Conservation (phyloP, 2,329 filamentous ascomycete genomes). For the Diaporthe humulicola region DNA sequence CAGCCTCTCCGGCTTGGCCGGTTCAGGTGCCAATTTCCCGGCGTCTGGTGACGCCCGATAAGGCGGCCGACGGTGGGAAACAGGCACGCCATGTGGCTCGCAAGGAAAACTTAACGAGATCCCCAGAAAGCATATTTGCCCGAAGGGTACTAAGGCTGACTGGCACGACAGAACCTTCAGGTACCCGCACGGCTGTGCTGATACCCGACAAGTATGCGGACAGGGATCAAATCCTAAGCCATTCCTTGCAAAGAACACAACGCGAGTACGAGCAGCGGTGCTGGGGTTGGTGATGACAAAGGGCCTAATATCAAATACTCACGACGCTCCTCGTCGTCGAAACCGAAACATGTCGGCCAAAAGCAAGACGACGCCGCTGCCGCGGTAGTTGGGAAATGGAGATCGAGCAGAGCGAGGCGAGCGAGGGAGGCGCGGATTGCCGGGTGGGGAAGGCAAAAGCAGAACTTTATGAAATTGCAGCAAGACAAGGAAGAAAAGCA, state of each 20-base stretch:
- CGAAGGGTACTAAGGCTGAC: constrained; percentile 34
- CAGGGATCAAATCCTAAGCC: constrained; percentile 35
- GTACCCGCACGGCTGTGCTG: constrained; percentile 40
- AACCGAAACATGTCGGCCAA: constrained; percentile 35
- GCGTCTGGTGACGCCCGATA: constrained; percentile 33
- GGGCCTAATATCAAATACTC: constrained; percentile 25
- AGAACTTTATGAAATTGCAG: constrained; percentile 34
- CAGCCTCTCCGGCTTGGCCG: constrained; percentile 38
- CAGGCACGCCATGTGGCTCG: constrained; percentile 39
- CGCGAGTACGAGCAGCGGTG: constrained; percentile 6
- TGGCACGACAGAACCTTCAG: constrained; percentile 27
- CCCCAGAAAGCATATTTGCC: constrained; percentile 33
- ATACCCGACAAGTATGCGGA: constrained; percentile 23
- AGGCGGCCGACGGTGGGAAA: neutral
- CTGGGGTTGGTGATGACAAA: neutral
- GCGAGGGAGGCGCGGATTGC: constrained; percentile 22
- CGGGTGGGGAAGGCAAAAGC: constrained; percentile 30
- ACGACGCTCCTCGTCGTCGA: constrained; percentile 35
- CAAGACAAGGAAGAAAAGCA: constrained; percentile 40
- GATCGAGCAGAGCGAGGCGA: constrained; percentile 30
- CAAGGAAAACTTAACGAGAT: constrained; percentile 30
- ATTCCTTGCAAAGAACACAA: constrained; percentile 20
- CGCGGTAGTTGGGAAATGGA: constrained; percentile 17
- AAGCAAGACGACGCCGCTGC: constrained; percentile 11
- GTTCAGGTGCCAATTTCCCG: constrained; percentile 37